Evolutionary conservation across 805 yeast genomes (phyloP), one percentile per base, ranked within the genome.

Genomic region (Sugiyamaella smithiae): DNA sequence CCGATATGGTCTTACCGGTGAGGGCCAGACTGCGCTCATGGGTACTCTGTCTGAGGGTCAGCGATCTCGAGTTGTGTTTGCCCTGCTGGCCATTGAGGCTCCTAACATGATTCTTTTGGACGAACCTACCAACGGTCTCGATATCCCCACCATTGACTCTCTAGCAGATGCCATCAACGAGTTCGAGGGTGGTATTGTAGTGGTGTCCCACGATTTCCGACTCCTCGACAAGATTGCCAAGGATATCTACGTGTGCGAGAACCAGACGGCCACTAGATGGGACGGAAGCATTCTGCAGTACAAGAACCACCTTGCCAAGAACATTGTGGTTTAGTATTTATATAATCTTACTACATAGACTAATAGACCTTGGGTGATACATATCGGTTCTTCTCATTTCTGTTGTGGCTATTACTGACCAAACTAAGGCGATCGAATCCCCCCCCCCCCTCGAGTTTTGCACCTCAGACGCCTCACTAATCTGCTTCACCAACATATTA

Each of bases 41-140:
- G 98, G 96, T 60, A 93, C 99, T 14, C 73, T 93, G 57, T 90
- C 97, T 16, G 99, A 93, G 78, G 99, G 99, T 71, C 99, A 93
- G 79, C 86, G 98, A 76, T 91, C 98, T 57, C 85, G 99, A 74
- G 99, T 93, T 59, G 99, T 93, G 49, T 93, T 93, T 66, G 98
- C 98, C 8, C 76, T 93, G 59, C 80, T 93, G 65, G 99, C 99
- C 45, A 77, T 93, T 59, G 97, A 93, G 74, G 75, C 86, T 55
- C 99, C 99, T 65, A 93, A 93, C 73, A 88, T 93, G 70, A 76
- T 93, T 63, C 75, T 93, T 67, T 77, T 93, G 73, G 99, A 93
- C 77, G 99, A 93, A 84, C 99, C 99, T 81, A 93, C 99, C 59
- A 93, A 93, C 80, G 98, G 98, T 79, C 78, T 93, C 72, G 99